Base-by-base conservation (phyloP, 208 protist genomes). In the Trypanosoma caninum region DNA sequence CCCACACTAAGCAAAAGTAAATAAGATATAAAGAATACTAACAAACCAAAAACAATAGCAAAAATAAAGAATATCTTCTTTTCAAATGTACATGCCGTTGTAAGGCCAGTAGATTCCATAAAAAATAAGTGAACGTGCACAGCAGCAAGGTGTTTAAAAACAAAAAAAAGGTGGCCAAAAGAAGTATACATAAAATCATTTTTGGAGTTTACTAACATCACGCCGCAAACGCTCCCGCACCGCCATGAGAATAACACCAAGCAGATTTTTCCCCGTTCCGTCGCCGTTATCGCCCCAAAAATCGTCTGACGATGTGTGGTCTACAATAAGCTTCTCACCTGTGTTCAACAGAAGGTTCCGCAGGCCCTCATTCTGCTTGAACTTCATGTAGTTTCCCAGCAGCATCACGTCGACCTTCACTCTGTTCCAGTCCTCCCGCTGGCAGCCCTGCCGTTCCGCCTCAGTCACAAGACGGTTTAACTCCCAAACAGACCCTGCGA, bases 261-360 rank as follows among this genome's bases (percentile, higher is more conserved):
- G 63, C 34, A 92, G 59, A 51, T 94, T 94, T 61, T 83, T 82
- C 4, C 88, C 88, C n/a, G 72, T 83, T 2, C 88, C 88, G 58
- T 94, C 84, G 27, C 85, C 88, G 27, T 72, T 66, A 38, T 94
- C 88, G 10, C 88, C 84, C 88, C 88, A 94, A 65, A 94, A 94
- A 41, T 88, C 79, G 57, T 94, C 88, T 3, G 54, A 75, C 3
- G 69, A 10, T 3, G 85, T 91, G 80, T 94, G 88, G 38, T 94
- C 81, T 1, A 94, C 82, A 41, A 94, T 67, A 56, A 84, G 50
- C 33, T 73, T 64, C 31, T 76, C 55, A 27, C 82, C 77, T 27
- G 88, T 94, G 28, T 65, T 59, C 33, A 94, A 57, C 42, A 94
- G 68, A 34, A 88, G 58, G 9, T 58, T 42, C 13, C 81, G 79